Percentiles rank a stretch among this genome's conserved stretches.
These are phyloP conservation scores for Magnusiomyces ingens DNA, from an alignment of 1,139 yeast genomes.

Conservation along the genomic window DNA sequence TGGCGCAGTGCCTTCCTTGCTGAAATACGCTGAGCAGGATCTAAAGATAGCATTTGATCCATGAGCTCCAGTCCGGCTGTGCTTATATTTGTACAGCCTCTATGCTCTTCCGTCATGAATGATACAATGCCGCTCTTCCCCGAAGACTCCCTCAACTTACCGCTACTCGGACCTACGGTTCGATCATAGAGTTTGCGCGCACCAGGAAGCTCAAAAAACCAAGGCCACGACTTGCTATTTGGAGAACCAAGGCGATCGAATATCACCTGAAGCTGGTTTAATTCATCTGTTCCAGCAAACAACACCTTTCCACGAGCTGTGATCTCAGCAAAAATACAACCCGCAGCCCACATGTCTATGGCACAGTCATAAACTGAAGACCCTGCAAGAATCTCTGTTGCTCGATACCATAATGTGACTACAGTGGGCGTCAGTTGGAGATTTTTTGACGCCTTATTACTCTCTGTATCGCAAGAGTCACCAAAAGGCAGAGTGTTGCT, in stretches of 20 bases:
- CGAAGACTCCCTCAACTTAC: no score
- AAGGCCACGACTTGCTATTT: conserved; percentile 23
- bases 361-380: conserved; percentile 46
- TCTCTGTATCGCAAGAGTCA: conserved; percentile 8
- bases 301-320: conserved; percentile 40
- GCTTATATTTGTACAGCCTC: conserved; percentile 2
- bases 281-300: conserved; percentile 49
- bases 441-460: background rate
- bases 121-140: no score
- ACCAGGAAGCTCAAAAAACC: conserved; percentile 21
- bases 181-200: conserved; percentile 16
- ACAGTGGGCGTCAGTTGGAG: conserved; percentile 23
- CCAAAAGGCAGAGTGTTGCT: no score
- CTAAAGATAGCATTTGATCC: conserved; percentile 48
- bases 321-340: conserved; percentile 58
- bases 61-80: conserved; percentile 49
- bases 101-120: conserved; percentile 8
- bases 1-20: conserved; percentile 58
- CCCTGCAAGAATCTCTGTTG: conserved; percentile 75
- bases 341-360: conserved; percentile 79
- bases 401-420: conserved; percentile 42
- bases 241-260: conserved; percentile 17
- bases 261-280: conserved; percentile 39
- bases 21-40: conserved; percentile 57
- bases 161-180: no score